phyloP scores from a whole-genome alignment of 371 early-diverging fungal species.

The Mortierella sp. region DNA sequence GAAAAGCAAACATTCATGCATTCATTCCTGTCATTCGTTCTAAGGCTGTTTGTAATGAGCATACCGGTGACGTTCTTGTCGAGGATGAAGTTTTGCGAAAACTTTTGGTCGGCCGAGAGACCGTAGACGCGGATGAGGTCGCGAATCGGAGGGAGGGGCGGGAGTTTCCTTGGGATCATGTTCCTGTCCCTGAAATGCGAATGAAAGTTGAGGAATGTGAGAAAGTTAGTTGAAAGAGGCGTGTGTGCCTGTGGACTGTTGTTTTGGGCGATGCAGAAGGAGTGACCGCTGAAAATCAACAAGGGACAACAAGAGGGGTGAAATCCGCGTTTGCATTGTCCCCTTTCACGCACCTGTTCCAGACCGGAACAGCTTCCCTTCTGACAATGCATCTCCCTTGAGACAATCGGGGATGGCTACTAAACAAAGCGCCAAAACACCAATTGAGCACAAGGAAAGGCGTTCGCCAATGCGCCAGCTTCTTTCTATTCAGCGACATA shows the following conservation, averaged over 20 bases:
- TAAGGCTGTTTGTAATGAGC: background rate
- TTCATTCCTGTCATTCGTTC: too few species aligned
- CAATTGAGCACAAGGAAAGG: background rate
- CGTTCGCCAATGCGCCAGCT: too few species aligned
- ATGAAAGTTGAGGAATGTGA: background rate
- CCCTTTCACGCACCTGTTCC: too few species aligned
- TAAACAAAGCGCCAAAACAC: background rate
- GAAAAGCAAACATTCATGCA: background rate
- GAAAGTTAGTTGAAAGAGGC: too few species aligned
- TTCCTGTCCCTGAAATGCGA: background rate
- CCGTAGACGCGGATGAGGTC: constrained; percentile 86
- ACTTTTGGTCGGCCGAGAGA: constrained; percentile 77
- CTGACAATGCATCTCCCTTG: background rate
- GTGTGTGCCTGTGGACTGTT: background rate
- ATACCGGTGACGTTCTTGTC: constrained; percentile 87
- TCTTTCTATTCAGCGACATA: too few species aligned
- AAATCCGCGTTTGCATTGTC: too few species aligned
- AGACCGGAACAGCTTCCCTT: too few species aligned
- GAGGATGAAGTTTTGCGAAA: constrained; percentile 89
- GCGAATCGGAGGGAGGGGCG: constrained; percentile 77
- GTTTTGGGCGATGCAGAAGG: background rate
- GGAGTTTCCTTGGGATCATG: constrained; percentile 58
- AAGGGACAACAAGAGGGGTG: background rate
- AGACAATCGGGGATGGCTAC: background rate
- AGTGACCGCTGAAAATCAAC: background rate